These are phyloP conservation scores for Paecilomyces fulvus DNA, from an alignment of 2,329 filamentous ascomycete species.

Conservation along the genomic window DNA sequence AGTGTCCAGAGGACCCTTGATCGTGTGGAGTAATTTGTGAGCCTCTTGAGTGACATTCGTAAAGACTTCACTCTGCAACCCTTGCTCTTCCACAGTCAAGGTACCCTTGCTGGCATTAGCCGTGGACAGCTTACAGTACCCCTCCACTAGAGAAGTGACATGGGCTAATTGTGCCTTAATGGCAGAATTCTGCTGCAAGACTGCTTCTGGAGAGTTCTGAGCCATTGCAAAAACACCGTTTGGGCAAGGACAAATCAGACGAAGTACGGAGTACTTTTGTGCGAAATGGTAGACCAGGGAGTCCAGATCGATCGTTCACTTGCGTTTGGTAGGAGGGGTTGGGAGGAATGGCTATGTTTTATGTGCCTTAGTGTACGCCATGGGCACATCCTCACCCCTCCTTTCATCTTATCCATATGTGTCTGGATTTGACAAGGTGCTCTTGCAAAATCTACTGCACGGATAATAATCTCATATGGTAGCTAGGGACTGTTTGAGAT, in stretches of 20 bases:
- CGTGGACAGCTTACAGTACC: slow-evolving; percentile 6
- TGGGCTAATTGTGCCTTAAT: slow-evolving; percentile 8
- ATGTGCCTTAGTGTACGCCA: too few species aligned
- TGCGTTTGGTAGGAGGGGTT: too few species aligned
- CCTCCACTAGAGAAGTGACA: slow-evolving; percentile 7
- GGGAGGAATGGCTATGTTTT: too few species aligned
- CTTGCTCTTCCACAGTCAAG: too few species aligned
- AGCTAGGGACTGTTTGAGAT: too few species aligned
- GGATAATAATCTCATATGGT: too few species aligned
- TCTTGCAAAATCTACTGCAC: too few species aligned
- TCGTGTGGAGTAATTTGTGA: slow-evolving; percentile 9
- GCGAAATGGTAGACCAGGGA: too few species aligned
- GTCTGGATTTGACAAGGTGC: too few species aligned
- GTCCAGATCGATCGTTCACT: too few species aligned
- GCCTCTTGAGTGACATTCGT: slow-evolving; percentile 5
- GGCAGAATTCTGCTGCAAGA: slow-evolving; percentile 8
- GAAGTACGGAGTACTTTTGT: background rate
- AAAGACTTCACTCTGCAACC: background rate
- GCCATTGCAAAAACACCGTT: background rate
- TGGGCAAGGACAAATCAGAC: background rate
- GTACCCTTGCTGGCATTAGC: slow-evolving; percentile 3
- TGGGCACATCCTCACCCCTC: too few species aligned
- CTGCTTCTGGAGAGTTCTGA: slow-evolving; percentile 3
- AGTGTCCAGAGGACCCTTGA: slow-evolving; percentile 13
- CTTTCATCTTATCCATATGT: too few species aligned